Base-by-base conservation (phyloP, 2,329 filamentous ascomycete species). In the Colletotrichum sp. region DNA sequence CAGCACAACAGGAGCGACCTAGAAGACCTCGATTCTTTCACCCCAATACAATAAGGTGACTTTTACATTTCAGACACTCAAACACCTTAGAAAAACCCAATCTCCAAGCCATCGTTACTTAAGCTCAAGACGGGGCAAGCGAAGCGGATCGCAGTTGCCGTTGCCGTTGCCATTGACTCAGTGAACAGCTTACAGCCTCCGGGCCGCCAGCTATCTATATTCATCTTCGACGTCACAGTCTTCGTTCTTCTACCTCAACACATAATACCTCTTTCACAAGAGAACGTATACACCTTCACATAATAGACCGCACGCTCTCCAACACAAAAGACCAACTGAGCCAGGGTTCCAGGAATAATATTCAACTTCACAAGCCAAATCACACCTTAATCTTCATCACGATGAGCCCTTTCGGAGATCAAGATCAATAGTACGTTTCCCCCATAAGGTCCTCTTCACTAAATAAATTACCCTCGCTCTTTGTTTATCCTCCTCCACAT, bases 391-490 rank as follows among this genome's bases (percentile, higher is more conserved):
- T 0, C n/a, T 52, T 21, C 6, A 3, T 32, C 39, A 52, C 6
- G 26, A 66, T 66, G 63, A 32, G 39, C 12, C 18, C 9, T 39
- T 66, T 66, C 4, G 39, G 63, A 18, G 49, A 24, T 15, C 26
- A 24, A 1, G 63, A 66, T 18, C 63, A 66, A 18, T 39, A 66
- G 63, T 66, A 24, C 32, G 63, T 66, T 3, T 8, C 6, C 5
- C 0, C 28, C 3, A 13, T n/a, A 10, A 12, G 3, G 3, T 49
- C 6, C n/a, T 6, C 5, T 59, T 59, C 7, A 28, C 24, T 2
- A 6, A 21, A 21, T 2, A 4, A 3, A 21, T 2, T 21, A 1
- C 44, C 10, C n/a, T 7, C 12, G 1, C 3, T 52, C n/a, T 21
- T 52, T 13, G n/a, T 52, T 13, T 21, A 21, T 1, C 3, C 44